A percentile compares a stretch with the other conserved stretches of the same genome.
Evolutionary conservation across 306 rosid genomes (phyloP).

Genomic region (Vigna trinervia): DNA sequence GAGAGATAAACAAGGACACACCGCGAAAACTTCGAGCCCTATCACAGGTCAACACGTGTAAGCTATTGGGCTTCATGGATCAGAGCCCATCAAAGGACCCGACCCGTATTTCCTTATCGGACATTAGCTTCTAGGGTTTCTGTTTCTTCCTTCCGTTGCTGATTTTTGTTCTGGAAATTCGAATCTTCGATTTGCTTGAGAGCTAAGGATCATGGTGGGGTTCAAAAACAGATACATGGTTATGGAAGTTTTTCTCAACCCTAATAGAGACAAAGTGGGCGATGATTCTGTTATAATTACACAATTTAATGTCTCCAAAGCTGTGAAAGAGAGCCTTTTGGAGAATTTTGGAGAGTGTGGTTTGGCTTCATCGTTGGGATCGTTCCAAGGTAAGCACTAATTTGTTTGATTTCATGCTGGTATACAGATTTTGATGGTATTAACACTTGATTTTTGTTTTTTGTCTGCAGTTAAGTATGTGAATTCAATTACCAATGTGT

Average conservation of each 20-base stretch:
- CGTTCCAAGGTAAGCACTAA: slow-evolving; percentile 64
- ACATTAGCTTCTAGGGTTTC: slow-evolving; percentile 31
- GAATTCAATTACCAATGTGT: slow-evolving; percentile 77
- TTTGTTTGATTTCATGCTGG: not conserved
- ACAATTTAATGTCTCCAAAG: slow-evolving; percentile 66
- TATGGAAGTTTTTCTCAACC: slow-evolving; percentile 79
- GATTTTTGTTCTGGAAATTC: not conserved
- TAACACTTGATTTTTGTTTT: not conserved
- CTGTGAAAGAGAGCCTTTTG: slow-evolving; percentile 73
- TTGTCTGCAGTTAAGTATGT: slow-evolving; percentile 69
- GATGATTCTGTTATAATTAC: slow-evolving; percentile 72
- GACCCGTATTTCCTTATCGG: slow-evolving; percentile 9
- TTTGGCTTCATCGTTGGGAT: slow-evolving; percentile 75
- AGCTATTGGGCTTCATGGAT: not conserved
- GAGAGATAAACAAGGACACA: slow-evolving; percentile 25
- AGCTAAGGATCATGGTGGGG: slow-evolving; percentile 69
- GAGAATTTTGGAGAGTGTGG: slow-evolving; percentile 91
- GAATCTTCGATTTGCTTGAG: not conserved
- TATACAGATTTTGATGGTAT: not conserved
- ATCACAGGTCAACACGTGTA: slow-evolving; percentile 39
- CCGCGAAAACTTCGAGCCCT: slow-evolving; percentile 5
- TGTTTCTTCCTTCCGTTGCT: not conserved
- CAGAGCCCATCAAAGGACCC: not conserved
- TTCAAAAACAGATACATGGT: slow-evolving; percentile 81
- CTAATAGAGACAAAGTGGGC: slow-evolving; percentile 60